These are phyloP conservation scores for Sophora flavescens DNA, from an alignment of 306 rosid species.

Conservation along the genomic window DNA sequence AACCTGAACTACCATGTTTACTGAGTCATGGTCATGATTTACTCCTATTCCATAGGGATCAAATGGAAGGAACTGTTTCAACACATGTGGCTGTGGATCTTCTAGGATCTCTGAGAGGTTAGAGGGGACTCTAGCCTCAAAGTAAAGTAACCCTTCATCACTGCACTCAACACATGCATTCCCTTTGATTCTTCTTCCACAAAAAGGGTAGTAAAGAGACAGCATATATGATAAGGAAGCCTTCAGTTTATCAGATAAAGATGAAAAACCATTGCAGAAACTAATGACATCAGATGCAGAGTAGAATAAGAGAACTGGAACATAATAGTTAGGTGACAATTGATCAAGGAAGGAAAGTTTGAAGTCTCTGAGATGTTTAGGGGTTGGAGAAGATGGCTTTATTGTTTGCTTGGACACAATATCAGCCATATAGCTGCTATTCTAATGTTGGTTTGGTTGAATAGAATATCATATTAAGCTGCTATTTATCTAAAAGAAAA, in stretches of 20 bases:
- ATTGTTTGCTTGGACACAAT: constrained; percentile 27
- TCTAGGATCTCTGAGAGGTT: constrained; percentile 11
- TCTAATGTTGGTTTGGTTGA: not conserved
- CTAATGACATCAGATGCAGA: not conserved
- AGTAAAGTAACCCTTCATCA: constrained; percentile 32
- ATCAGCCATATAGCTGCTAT: constrained; percentile 15
- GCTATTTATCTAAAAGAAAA: too few relatives aligned
- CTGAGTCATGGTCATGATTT: not conserved
- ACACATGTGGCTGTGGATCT: not conserved
- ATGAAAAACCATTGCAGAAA: not conserved
- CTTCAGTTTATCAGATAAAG: constrained; percentile 3
- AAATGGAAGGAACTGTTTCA: constrained; percentile 32
- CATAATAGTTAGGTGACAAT: constrained; percentile 36
- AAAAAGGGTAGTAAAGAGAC: constrained; percentile 44
- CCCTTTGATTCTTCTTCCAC: constrained; percentile 32
- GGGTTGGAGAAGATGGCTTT: constrained; percentile 47
- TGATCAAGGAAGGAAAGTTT: constrained; percentile 48
- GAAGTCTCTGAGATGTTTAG: constrained; percentile 26
- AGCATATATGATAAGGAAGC: constrained; percentile 34
- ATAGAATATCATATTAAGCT: too few relatives aligned
- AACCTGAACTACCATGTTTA: constrained; percentile 15
- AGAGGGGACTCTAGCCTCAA: constrained; percentile 11
- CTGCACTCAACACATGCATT: constrained; percentile 38
- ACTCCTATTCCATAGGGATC: not conserved
- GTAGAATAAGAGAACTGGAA: constrained; percentile 41